phyloP scores from a whole-genome alignment of 2,329 filamentous ascomycete species.

The Pseudocercospora vitis region DNA sequence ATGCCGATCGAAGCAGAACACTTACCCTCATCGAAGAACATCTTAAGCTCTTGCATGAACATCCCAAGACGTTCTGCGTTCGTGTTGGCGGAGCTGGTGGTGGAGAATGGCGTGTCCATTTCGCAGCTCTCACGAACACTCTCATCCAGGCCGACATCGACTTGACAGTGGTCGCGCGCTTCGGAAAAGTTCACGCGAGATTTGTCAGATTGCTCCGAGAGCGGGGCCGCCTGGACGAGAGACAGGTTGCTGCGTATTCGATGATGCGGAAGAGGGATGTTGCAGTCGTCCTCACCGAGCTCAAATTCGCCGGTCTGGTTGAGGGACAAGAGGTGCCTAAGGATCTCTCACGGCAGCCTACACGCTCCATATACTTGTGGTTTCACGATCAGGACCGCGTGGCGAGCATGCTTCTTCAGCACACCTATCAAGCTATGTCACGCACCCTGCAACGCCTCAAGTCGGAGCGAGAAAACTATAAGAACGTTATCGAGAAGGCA shows the following conservation, averaged over 20 bases:
- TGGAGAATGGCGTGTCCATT: constrained; percentile 80
- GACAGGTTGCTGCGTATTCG: constrained; percentile 74
- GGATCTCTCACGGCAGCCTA: constrained; percentile 77
- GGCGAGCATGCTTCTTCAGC: constrained; percentile 69
- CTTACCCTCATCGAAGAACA: constrained; percentile 68
- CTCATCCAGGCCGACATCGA: constrained; percentile 79
- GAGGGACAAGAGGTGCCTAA: constrained; percentile 93
- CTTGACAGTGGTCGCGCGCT: constrained; percentile 73
- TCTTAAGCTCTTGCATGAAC: constrained; percentile 69
- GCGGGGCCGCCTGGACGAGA: constrained; percentile 94
- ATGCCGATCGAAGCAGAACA: constrained; percentile 43
- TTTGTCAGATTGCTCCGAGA: constrained; percentile 81
- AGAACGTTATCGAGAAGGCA: constrained; percentile 74
- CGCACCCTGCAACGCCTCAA: constrained; percentile 77
- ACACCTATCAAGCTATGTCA: constrained; percentile 86
- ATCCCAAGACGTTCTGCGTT: constrained; percentile 66
- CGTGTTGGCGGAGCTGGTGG: constrained; percentile 66
- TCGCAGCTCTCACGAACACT: constrained; percentile 67
- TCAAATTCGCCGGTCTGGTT: constrained; percentile 83
- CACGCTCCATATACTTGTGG: constrained; percentile 86
- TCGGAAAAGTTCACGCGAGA: constrained; percentile 74
- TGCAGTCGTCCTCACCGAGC: constrained; percentile 76
- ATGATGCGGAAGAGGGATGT: constrained; percentile 84
- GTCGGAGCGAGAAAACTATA: constrained; percentile 70
- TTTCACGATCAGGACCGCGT: constrained; percentile 80